Conservation (phyloP, 1,139 yeast genomes). For the Suhomyces chickasaworum region DNA sequence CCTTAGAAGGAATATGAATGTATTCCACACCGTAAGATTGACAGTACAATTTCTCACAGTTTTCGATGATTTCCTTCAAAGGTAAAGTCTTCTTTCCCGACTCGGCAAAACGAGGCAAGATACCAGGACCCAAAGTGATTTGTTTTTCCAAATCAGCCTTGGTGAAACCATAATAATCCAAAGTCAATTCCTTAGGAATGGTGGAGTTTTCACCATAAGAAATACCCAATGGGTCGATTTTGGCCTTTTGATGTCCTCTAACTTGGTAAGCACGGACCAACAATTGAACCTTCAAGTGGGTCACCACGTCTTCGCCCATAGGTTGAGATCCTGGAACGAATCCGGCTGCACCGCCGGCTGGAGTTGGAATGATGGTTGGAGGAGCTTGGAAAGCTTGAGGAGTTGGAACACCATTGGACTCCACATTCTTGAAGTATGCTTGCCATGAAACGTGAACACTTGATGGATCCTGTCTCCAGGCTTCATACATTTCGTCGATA, state of each 20-base stretch:
- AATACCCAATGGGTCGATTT: slow-evolving; percentile 90
- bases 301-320: slow-evolving; percentile 64
- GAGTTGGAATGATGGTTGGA: slow-evolving; percentile 77
- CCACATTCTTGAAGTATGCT: slow-evolving; percentile 90
- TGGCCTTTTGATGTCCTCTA: slow-evolving; percentile 95
- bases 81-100: slow-evolving; percentile 65
- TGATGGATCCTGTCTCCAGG: slow-evolving; percentile 88
- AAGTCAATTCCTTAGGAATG: slow-evolving; percentile 81
- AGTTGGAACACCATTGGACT: slow-evolving; percentile 66
- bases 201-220: slow-evolving; percentile 70
- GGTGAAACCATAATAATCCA: slow-evolving; percentile 89
- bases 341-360: slow-evolving; percentile 73
- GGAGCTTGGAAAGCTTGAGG: slow-evolving; percentile 85
- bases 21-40: slow-evolving; percentile 90
- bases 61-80: slow-evolving; percentile 72
- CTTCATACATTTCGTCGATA: slow-evolving; percentile 96
- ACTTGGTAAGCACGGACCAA: slow-evolving; percentile 98
- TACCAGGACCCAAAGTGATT: slow-evolving; percentile 96
- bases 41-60: slow-evolving; percentile 86
- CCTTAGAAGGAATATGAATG: slow-evolving; percentile 94
- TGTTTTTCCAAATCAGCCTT: slow-evolving; percentile 81
- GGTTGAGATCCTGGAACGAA: slow-evolving; percentile 53
- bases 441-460: slow-evolving; percentile 97
- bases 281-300: slow-evolving; percentile 93
- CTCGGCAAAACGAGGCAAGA: slow-evolving; percentile 86